phyloP scores from a whole-genome alignment of 768 basidiomycete genomes.

The Chalciporus chontae region DNA sequence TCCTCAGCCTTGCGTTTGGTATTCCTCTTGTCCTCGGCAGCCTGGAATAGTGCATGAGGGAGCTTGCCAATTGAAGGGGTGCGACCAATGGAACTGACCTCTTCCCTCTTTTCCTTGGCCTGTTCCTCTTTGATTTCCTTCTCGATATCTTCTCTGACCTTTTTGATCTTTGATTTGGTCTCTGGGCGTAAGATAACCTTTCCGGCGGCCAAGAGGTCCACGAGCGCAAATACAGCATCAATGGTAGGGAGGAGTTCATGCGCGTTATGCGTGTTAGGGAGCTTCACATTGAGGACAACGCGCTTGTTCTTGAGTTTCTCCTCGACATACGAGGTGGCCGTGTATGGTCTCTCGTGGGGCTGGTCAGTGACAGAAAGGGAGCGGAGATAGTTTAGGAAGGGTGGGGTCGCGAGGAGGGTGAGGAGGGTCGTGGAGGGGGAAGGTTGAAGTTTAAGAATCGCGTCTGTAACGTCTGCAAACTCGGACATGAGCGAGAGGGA shows the following conservation, averaged over 20 bases:
- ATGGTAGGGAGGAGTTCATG: slow-evolving; percentile 55
- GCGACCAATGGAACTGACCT: slow-evolving; percentile 37
- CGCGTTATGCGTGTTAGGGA: slow-evolving; percentile 49
- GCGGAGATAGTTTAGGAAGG: slow-evolving; percentile 72
- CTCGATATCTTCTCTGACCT: slow-evolving; percentile 67
- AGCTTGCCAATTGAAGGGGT: not conserved
- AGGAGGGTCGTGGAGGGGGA: slow-evolving; percentile 46
- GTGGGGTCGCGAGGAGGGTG: slow-evolving; percentile 59
- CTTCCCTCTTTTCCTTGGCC: slow-evolving; percentile 65
- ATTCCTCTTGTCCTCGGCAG: slow-evolving; percentile 63
- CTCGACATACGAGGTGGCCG: slow-evolving; percentile 45
- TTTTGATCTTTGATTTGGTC: slow-evolving; percentile 74
- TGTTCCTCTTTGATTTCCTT: slow-evolving; percentile 66
- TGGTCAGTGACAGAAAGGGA: slow-evolving; percentile 90
- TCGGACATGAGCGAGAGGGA: slow-evolving; percentile 80
- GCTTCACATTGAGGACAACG: slow-evolving; percentile 62
- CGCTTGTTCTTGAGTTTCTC: slow-evolving; percentile 54
- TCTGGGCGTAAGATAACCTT: slow-evolving; percentile 71
- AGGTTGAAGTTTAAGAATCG: slow-evolving; percentile 53
- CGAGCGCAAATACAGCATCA: slow-evolving; percentile 64
- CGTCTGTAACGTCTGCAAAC: slow-evolving; percentile 82
- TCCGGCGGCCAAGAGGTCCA: slow-evolving; percentile 55
- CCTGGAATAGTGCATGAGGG: slow-evolving; percentile 28
- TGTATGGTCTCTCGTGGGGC: slow-evolving; percentile 63
- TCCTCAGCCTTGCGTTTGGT: slow-evolving; percentile 74